Conservation (phyloP, 208 protist species). For the Crithidia mellificae region DNA sequence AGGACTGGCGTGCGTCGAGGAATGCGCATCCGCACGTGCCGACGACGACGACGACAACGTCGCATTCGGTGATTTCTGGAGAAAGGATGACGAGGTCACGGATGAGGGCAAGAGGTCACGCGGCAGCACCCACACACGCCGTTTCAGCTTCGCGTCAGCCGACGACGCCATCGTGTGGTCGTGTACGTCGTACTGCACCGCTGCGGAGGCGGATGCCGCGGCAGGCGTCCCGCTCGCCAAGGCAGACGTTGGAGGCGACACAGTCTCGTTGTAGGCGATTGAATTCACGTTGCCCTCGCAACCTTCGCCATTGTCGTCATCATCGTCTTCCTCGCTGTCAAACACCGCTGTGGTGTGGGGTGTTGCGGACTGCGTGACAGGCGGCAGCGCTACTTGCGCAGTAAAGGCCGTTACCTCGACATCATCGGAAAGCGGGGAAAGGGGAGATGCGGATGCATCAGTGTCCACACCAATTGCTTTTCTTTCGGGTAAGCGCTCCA, state of each 20-base stretch:
- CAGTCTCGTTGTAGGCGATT: no score
- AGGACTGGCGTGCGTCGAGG: no score
- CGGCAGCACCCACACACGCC: constrained; percentile 27
- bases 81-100: neutral
- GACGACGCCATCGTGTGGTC: constrained; percentile 21
- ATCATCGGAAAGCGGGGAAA: no score
- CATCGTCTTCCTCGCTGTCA: neutral
- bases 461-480: no score
- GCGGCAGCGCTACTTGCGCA: no score
- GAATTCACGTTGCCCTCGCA: no score
- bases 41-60: neutral
- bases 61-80: neutral
- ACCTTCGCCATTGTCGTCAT: neutral
- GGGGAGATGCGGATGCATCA: no score
- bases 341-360: no score
- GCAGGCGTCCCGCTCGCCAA: neutral
- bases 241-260: neutral
- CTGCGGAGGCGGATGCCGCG: neutral
- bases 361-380: no score
- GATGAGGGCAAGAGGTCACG: constrained; percentile 3
- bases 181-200: constrained; percentile 16
- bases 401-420: no score
- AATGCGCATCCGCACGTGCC: no score
- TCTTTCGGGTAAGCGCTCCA: no score
- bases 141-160: neutral